Evolutionary conservation across 768 basidiomycete genomes (phyloP).

Genomic region (Brasilioporus rufonigricans): DNA sequence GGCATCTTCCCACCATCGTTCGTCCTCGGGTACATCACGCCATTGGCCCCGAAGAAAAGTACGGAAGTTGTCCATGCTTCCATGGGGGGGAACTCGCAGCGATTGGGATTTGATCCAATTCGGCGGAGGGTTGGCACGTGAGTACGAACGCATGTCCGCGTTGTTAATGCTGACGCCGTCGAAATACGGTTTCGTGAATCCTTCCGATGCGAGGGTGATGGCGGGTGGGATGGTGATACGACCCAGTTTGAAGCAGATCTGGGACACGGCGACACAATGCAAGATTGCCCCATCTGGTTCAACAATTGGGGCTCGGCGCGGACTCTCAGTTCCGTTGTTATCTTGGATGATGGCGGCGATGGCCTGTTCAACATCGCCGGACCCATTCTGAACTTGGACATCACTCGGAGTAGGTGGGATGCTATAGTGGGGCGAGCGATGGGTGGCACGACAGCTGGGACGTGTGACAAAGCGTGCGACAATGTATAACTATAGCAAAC

Average conservation of each 20-base stretch:
- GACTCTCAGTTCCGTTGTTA: background rate
- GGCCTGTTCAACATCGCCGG: slow-evolving; percentile 12
- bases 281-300: slow-evolving; percentile 51
- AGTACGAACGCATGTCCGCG: slow-evolving; percentile 34
- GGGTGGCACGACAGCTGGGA: slow-evolving; percentile 26
- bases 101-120: slow-evolving; percentile 26
- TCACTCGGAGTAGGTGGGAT: slow-evolving; percentile 24
- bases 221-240: slow-evolving; percentile 73
- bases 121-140: slow-evolving; percentile 25
- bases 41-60: slow-evolving; percentile 58
- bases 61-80: slow-evolving; percentile 23
- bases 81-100: slow-evolving; percentile 22
- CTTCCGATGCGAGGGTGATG: slow-evolving; percentile 58
- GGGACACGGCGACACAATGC: slow-evolving; percentile 63
- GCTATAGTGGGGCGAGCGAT: slow-evolving; percentile 25
- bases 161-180: too few species aligned
- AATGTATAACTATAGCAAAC: slow-evolving; percentile 50
- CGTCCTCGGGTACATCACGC: slow-evolving; percentile 53
- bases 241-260: slow-evolving; percentile 65
- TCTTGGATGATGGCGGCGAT: slow-evolving; percentile 10
- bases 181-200: slow-evolving; percentile 38
- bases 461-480: slow-evolving; percentile 63
- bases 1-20: slow-evolving; percentile 70
- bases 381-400: slow-evolving; percentile 1
- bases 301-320: slow-evolving; percentile 8